Base-by-base conservation (phyloP, 2,329 filamentous ascomycete species). In the Paracorniculantispora psalliotae region DNA sequence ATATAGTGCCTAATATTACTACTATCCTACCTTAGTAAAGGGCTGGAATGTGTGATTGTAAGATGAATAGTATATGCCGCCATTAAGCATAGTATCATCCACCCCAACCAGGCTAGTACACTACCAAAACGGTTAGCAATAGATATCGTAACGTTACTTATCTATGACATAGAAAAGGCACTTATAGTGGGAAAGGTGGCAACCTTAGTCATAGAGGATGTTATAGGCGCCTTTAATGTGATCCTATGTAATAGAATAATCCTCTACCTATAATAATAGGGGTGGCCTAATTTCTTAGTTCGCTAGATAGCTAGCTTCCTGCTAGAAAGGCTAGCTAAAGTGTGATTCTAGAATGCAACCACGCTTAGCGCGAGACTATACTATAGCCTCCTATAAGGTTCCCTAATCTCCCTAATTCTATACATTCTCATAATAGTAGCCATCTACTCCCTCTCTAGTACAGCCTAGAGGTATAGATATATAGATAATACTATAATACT, bases 1-100 rank as follows among this genome's bases (percentile, higher is more conserved):
- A 63, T 63, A 25, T 70, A 59, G 61, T 60, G 64, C 13, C 65
- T 61, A 3, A 69, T 69, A 39, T 67, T 65, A 48, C 63, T 70
- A 15, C 64, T 68, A 6, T 66, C 62, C 4, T 67, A 49, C 33
- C 62, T 71, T 2, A 61, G 66, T n/a, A 70, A 70, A 57, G 62
- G 67, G 1, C 62, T 69, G 9, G 65, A 70, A 57, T 59, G 64
- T 17, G 49, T 70, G 4, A 59, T 69, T 12, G 64, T 64, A 44
- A 60, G 60, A 49, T 56, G 63, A 35, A 56, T 68, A 10, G 62
- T 62, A 9, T 67, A 41, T 41, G 63, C 56, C 35, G 56, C 57
- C 8, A 63, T 67, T n/a, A 43, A 63, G 23, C 50, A 66, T 28
- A 47, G 59, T 4, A 61, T 67, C 37, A 57, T 69, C 3, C 57